Evolutionary conservation across 1,139 yeast genomes (phyloP), one percentile per base, ranked within the genome.

Genomic region (Yamadazyma sp.): DNA sequence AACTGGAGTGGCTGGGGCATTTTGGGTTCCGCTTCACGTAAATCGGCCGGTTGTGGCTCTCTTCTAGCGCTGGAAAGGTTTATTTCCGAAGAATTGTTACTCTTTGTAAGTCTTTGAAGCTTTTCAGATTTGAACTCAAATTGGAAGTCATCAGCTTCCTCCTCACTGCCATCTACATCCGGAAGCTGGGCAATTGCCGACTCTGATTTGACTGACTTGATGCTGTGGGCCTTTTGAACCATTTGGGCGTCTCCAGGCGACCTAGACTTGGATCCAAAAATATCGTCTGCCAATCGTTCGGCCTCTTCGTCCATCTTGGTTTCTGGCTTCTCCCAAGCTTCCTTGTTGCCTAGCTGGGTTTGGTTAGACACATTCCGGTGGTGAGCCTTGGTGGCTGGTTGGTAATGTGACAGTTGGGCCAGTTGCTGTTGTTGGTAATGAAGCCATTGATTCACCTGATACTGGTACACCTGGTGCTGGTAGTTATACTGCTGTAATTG

Each of bases 241-340:
- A 25, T 37, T 31, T 43, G 44, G 13, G 14, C 31, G 8, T 46
- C 49, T 22, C 28, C 26, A 7, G 53, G 48, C 1, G 52, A 42
- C 28, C 47, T 40, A 2, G 52, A 43, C 29, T 47, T 47, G 1
- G 50, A 47, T 13, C 44, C 51, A 46, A 70, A 70, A 7, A 71
- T 69, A 45, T 67, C 75, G 42, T 70, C 74, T 0, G 62, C 75
- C 36, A 71, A 54, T 39, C 56, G 61, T 40, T 62, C 72, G 1
- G 76, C 70, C 37, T 61, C 56, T 28, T 44, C 48, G 30, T 56
- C 56, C 9, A 51, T 51, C n/a, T 42, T 45, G 1, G 51, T 38
- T 13, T 47, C 38, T 29, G 37, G 44, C n/a, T 32, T 50, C 43
- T 65, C 64, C 75, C 75, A 68, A 0, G 73, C 70, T 41, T 69